Conservation (phyloP, 768 basidiomycete species). For the Pholiota conissans region DNA sequence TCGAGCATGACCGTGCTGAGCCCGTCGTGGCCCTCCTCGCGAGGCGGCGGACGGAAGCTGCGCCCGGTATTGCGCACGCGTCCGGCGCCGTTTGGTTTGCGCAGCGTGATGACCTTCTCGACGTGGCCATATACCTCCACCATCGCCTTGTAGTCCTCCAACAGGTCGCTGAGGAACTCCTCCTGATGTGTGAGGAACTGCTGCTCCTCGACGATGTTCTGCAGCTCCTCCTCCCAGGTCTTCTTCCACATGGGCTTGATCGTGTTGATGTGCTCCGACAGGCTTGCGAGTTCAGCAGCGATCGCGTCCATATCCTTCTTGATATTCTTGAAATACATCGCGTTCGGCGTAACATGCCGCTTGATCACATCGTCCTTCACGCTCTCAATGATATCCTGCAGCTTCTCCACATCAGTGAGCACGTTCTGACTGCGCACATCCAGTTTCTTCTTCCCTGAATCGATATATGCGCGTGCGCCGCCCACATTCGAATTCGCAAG, state of each 20-base stretch:
- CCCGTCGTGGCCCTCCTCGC: slow-evolving; percentile 68
- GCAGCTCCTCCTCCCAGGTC: slow-evolving; percentile 96
- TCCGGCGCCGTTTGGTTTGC: slow-evolving; percentile 46
- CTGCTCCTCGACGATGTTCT: slow-evolving; percentile 97
- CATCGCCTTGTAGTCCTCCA: slow-evolving; percentile 93
- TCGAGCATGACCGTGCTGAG: slow-evolving; percentile 85
- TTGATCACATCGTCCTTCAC: slow-evolving; percentile 91
- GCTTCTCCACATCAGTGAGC: slow-evolving; percentile 88
- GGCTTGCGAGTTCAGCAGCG: slow-evolving; percentile 67
- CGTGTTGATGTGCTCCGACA: slow-evolving; percentile 84
- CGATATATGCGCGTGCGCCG: slow-evolving; percentile 84
- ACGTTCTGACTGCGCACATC: slow-evolving; percentile 87
- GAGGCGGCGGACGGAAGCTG: slow-evolving; percentile 58
- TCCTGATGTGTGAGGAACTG: slow-evolving; percentile 92
- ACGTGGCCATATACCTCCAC: slow-evolving; percentile 86
- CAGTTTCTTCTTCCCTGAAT: slow-evolving; percentile 90
- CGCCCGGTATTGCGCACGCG: slow-evolving; percentile 31
- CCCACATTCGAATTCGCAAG: slow-evolving; percentile 81
- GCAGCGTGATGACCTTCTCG: slow-evolving; percentile 80
- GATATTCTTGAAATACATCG: slow-evolving; percentile 66
- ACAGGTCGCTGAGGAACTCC: slow-evolving; percentile 82
- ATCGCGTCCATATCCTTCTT: slow-evolving; percentile 69
- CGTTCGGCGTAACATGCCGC: slow-evolving; percentile 83
- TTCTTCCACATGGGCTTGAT: slow-evolving; percentile 98
- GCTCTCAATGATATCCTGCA: slow-evolving; percentile 87